Base-by-base conservation (phyloP, 176 grass and related monocot genomes). In the Melocanna baccifera region DNA sequence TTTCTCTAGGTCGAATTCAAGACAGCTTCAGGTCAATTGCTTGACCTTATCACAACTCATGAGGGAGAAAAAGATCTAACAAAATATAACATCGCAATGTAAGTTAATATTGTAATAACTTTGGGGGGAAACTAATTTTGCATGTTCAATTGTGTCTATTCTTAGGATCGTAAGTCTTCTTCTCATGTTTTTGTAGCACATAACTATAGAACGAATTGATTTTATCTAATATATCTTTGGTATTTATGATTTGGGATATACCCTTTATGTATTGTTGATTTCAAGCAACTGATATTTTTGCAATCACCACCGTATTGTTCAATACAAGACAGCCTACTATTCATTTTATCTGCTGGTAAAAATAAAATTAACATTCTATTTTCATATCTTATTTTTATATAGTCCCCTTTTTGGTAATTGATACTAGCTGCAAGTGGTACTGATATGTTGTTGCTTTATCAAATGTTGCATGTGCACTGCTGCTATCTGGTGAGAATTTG, bases 341-440 rank as follows among this genome's bases (percentile, higher is more conserved):
- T 99, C 96, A 75, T 99, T 99, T 84, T 99, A 99, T 75, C 84
- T 99, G 84, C 96, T 93, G 45, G 96, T n/a, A n/a, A n/a, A n/a
- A n/a, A n/a, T 99, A 94, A 94, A 73, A 78, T 34, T 13, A 63
- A 45, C 69, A 15, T 63, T 82, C 9, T 30, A 47, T 83, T 22
- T 48, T 51, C 3, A 20, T 71, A 30, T 67, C 20, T 29, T 69
- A 12, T 45, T 62, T 51, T 50, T 50, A 53, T 45, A 68, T 32
- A 51, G 53, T n/a, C n/a, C 26, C 14, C 13, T 23, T 77, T 53
- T 47, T 64, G 18, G 23, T 52, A 46, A 58, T 86, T 63, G n/a
- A 58, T 58, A 62, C 57, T 61, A 53, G 41, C 39, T 57, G 42
- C 64, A 67, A 74, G 41, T 73, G 41, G 13, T 58, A 65, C 69